These are phyloP conservation scores for Withania somnifera DNA, from an alignment of 305 asterid genomes.

Conservation along the genomic window DNA sequence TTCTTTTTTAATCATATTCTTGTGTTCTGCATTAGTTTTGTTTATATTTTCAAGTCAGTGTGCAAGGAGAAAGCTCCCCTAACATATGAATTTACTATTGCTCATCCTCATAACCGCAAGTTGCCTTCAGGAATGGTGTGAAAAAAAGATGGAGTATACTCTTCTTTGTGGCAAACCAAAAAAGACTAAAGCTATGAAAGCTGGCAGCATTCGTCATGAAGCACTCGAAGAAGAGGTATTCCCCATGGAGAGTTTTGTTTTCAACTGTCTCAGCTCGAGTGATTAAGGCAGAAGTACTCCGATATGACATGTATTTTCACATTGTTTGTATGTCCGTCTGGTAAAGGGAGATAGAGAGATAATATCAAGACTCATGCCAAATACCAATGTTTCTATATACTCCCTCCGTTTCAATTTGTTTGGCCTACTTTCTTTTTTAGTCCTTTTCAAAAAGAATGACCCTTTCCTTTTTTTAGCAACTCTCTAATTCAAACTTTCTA, in stretches of 20 bases:
- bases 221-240: too few relatives aligned
- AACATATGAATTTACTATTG: not conserved
- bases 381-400: not conserved
- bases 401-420: too few relatives aligned
- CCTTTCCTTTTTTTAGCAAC: too few relatives aligned
- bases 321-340: not conserved
- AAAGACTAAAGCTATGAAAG: constrained; percentile 65
- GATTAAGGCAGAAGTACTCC: not conserved
- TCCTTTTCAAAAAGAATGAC: too few relatives aligned
- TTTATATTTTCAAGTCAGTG: not conserved
- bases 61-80: not conserved
- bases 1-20: not conserved
- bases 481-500: too few relatives aligned
- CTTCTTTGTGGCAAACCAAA: constrained; percentile 44
- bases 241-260: not conserved
- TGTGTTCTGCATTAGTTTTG: not conserved
- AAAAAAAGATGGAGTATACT: constrained; percentile 58
- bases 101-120: not conserved
- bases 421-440: too few relatives aligned
- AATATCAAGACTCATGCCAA: not conserved
- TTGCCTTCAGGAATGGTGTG: constrained; percentile 79
- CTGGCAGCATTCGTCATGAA: constrained; percentile 67
- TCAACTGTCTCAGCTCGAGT: not conserved
- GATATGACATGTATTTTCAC: not conserved
- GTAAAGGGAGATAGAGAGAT: not conserved